Conservation (phyloP, 345 rosid genomes). For the Salix udensis region DNA sequence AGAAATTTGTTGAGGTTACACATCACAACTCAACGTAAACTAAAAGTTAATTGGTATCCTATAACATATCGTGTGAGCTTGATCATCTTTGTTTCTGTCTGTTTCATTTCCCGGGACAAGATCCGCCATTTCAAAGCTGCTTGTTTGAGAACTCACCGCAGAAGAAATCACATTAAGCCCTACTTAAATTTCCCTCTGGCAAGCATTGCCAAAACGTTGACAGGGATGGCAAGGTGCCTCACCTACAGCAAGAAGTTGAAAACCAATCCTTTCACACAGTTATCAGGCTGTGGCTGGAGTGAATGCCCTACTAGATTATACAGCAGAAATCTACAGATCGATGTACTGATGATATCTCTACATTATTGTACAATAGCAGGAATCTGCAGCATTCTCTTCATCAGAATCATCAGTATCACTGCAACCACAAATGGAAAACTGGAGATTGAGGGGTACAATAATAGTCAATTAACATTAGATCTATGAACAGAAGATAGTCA, state of each 20-base stretch:
- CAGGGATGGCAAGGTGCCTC: conserved; percentile 22
- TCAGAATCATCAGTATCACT: conserved; percentile 84
- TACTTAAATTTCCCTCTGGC: not conserved
- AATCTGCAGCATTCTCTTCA: conserved; percentile 66
- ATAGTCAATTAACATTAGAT: not conserved
- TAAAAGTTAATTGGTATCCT: not conserved
- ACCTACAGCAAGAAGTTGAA: conserved; percentile 18
- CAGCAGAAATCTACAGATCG: conserved; percentile 16
- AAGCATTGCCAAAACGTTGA: not conserved
- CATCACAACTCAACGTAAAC: no score
- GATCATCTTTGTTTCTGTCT: conserved; percentile 6
- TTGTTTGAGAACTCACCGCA: not conserved
- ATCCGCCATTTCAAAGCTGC: conserved; percentile 14
- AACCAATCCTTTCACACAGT: conserved; percentile 20
- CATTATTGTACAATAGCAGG: conserved; percentile 87
- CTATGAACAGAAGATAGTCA: not conserved
- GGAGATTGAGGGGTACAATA: not conserved
- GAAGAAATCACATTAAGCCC: conserved; percentile 2
- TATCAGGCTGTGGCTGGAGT: conserved; percentile 10
- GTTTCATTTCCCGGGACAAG: conserved; percentile 4
- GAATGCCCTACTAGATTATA: conserved; percentile 6
- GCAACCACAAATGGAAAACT: conserved; percentile 34
- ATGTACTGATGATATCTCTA: conserved; percentile 40
- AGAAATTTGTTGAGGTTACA: not conserved
- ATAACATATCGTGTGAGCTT: conserved; percentile 12